Conservation (phyloP, 2,329 filamentous ascomycete genomes). For the Aspergillus sp. region DNA sequence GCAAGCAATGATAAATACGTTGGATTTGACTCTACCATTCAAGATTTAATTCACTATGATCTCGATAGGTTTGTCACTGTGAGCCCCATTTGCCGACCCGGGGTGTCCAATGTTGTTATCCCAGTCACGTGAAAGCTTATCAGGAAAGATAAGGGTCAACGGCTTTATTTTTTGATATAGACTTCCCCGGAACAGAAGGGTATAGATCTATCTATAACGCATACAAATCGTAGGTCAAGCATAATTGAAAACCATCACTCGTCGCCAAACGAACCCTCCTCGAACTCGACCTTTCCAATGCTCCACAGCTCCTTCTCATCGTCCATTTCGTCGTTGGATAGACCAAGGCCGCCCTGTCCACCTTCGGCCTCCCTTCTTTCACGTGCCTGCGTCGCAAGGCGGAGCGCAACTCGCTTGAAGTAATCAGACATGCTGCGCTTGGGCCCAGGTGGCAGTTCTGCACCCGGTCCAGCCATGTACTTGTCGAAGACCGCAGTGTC, state of each 20-base stretch:
- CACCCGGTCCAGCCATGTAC: conserved; percentile 71
- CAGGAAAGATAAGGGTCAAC: not conserved
- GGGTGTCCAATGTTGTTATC: not conserved
- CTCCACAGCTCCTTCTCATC: conserved; percentile 97
- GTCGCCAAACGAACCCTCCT: conserved; percentile 50
- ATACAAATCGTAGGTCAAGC: conserved; percentile 13
- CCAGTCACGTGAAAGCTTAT: conserved; percentile 2
- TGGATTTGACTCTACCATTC: too few relatives aligned
- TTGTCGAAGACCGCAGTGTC: conserved; percentile 87
- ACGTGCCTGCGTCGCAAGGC: conserved; percentile 80
- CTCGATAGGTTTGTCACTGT: not conserved
- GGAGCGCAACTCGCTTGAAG: conserved; percentile 87
- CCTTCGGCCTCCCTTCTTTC: conserved; percentile 91
- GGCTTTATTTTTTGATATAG: conserved; percentile 8
- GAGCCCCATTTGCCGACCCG: too few relatives aligned
- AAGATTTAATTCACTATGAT: not conserved
- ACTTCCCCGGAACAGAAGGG: conserved; percentile 18
- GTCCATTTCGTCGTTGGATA: conserved; percentile 88
- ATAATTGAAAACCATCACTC: conserved; percentile 26
- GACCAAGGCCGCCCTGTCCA: conserved; percentile 77
- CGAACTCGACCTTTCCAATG: conserved; percentile 84
- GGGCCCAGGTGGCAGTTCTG: conserved; percentile 65
- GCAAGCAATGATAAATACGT: too few relatives aligned
- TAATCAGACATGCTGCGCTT: conserved; percentile 95
- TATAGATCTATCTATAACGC: conserved; percentile 27